Evolutionary conservation across 202 grass and related monocot species (phyloP), one percentile per base, ranked within the genome.

Genomic region (Schoenoplectus triqueter): DNA sequence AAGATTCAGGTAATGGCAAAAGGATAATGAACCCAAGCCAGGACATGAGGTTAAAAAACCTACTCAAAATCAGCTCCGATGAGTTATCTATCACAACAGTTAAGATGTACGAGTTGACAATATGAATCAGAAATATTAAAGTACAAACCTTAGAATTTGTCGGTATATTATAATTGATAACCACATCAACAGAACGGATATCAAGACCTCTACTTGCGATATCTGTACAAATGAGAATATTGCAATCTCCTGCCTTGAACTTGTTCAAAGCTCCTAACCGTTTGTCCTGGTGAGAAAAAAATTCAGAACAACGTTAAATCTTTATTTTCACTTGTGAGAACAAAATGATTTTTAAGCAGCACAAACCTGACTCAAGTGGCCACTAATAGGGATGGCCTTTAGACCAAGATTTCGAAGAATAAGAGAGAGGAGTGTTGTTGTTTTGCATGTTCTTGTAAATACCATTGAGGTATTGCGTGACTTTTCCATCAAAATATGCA

Each of bases 141-240:
- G 1, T 76, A 66, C 4, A 7, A 48, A 97, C 92, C 94, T 94
- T 97, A 72, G 94, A 87, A 78, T 92, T 94, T 45, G 90, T 88
- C 21, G 95, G 89, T 73, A 94, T 93, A 64, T 97, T 89, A 84
- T 97, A 94, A 86, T 97, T 97, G 44, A 93, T 93, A 74, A 97
- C 92, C 66, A 92, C 31, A 84, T 94, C 88, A 62, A 97, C 92
- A 64, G 92, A 91, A 87, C 92, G 89, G 81, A 94, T 92, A 70
- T 97, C 94, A 86, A 97, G 92, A 55, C 95, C 95, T 82, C 95
- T 88, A 9, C 95, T 97, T 10, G 95, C 92, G 64, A 97, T 90
- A 44, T 97, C 88, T 5, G 92, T 97, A 81, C 95, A 91, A 66
- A 94, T 69, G 85, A 97, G 87, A 6, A 97, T 83, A 75, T 93